Percentiles rank a stretch among this genome's conserved stretches.
These are phyloP conservation scores for Datisca glomerata DNA, from an alignment of 306 rosid genomes.

Conservation along the genomic window DNA sequence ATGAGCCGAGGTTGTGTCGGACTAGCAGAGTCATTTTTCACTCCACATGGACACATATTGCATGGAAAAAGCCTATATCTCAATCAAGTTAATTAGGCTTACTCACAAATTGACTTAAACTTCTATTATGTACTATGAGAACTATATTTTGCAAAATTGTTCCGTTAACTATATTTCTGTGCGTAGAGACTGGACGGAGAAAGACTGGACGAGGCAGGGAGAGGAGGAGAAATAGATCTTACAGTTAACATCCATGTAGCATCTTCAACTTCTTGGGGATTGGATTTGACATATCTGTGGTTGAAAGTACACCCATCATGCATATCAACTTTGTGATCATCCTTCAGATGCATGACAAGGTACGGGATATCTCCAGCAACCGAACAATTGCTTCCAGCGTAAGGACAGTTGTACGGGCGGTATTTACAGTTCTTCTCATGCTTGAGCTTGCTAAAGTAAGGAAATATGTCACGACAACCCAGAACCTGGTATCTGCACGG, in stretches of 20 bases:
- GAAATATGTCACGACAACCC: conserved; percentile 39
- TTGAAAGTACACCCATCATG: conserved; percentile 42
- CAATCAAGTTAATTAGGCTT: no score
- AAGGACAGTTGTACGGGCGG: conserved; percentile 41
- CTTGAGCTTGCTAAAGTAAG: conserved; percentile 40
- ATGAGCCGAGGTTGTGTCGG: no score
- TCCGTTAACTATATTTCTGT: no score
- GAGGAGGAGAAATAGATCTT: conserved; percentile 8
- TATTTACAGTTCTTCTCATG: conserved; percentile 41
- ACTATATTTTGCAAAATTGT: no score
- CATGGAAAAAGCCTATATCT: no score
- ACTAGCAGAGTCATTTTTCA: no score
- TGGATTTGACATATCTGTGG: conserved; percentile 50
- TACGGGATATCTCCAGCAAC: conserved; percentile 35
- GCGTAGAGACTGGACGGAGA: neutral
- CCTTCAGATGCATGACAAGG: conserved; percentile 39
- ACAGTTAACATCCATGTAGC: conserved; percentile 54
- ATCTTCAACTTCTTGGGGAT: conserved; percentile 39
- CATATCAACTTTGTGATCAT: conserved; percentile 47
- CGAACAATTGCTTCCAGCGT: conserved; percentile 42
- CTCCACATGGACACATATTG: no score
- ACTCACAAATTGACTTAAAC: no score
- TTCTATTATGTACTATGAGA: no score
- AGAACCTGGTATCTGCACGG: conserved; percentile 32
- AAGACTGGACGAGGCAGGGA: neutral